Conservation (phyloP, 208 protist species). For the Acanthamoeba sp. region DNA sequence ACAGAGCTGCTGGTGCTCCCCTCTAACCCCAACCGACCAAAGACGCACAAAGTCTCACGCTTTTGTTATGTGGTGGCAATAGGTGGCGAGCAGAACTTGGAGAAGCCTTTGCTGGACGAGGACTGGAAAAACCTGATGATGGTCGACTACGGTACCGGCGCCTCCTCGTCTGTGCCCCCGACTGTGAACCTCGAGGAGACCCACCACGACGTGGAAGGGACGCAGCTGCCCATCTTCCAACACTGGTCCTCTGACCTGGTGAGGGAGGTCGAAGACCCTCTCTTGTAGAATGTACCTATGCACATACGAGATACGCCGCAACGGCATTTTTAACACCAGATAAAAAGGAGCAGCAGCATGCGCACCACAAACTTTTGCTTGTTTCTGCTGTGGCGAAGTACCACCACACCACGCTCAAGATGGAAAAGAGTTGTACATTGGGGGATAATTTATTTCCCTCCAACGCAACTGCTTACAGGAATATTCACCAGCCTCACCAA, state of each 20-base stretch:
- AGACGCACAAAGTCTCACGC: background rate
- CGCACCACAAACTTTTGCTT: too few species aligned
- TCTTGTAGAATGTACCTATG: background rate
- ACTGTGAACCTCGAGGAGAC: background rate
- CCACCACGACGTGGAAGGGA: background rate
- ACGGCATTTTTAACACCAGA: too few species aligned
- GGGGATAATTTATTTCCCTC: too few species aligned
- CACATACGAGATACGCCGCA: background rate
- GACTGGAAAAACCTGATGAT: conserved; percentile 36
- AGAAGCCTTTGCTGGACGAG: background rate
- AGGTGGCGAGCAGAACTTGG: background rate
- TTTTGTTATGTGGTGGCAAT: background rate
- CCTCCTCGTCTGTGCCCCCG: background rate
- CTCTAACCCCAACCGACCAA: background rate
- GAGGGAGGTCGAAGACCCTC: background rate
- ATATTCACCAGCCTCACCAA: too few species aligned
- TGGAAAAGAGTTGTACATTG: too few species aligned
- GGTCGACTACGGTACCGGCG: conserved; percentile 21
- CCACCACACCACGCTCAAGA: too few species aligned
- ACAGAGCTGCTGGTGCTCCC: background rate
- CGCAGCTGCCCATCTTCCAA: background rate
- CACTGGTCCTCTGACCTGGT: conserved; percentile 2
- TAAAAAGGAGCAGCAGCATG: too few species aligned
- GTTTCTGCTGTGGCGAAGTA: too few species aligned
- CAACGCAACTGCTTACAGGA: too few species aligned